Base-by-base conservation (phyloP, 2,329 filamentous ascomycete species). In the Trichoderma lentiforme region DNA sequence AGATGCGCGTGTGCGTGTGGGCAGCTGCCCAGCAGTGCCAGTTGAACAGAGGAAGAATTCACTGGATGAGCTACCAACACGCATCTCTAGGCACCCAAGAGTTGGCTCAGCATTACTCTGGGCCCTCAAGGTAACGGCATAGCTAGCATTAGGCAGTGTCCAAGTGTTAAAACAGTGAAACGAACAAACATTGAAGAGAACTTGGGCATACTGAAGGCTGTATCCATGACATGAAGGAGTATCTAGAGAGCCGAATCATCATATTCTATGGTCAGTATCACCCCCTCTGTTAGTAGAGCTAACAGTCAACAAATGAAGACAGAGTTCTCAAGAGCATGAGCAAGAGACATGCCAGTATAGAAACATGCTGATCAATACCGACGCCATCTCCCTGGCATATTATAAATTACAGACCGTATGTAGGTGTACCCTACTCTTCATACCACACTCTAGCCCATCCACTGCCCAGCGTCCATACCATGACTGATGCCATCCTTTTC, bases 341-440 rank as follows among this genome's bases (percentile, higher is more conserved):
- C 0, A 2, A 2, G 3, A 4, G 39, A 43, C 0, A 43, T 43
- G 39, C 0, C 39, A 43, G 15, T 43, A 43, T n/a, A 1, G 2
- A 43, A 43, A 43, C 39, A 43, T 43, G 39, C 6, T n/a, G 15
- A 43, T 43, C 39, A 43, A 43, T 4, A 43, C 9, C 15, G 3
- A 39, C 1, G 15, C 6, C 36, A 39, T 39, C 36, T 18, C 15
- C 15, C 36, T 39, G 15, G 36, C 15, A 43, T 43, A n/a, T 43
- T 43, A 0, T 43, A 43, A 4, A n/a, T 43, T 43, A 43, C 15
- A 43, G 15, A 43, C 9, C 15, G 39, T 43, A 39, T 39, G 36
- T 39, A 39, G 0, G 36, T 39, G 36, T 18, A 39, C 36, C 6
- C 1, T 39, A 18, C 15, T 18, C 6, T 18, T 39, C 3, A 18